Conservation (phyloP, 768 basidiomycete genomes). For the Hortiboletus campestris region DNA sequence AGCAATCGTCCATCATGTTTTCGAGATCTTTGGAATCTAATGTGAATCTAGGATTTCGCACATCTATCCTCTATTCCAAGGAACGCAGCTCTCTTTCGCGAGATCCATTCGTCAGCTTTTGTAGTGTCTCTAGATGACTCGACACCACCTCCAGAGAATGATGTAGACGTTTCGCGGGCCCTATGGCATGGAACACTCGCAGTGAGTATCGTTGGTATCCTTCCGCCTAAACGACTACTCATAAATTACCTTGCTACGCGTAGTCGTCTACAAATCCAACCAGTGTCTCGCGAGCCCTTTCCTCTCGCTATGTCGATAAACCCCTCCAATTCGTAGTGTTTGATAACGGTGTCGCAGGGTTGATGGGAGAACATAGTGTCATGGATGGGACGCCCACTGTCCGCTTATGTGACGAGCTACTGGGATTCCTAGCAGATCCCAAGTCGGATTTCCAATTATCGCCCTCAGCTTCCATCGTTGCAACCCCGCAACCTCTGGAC, state of each 20-base stretch:
- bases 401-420: conserved; percentile 67
- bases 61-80: conserved; percentile 54
- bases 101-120: conserved; percentile 86
- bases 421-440: conserved; percentile 56
- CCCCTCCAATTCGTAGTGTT: conserved; percentile 84
- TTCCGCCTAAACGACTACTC: neutral
- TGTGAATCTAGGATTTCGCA: conserved; percentile 53
- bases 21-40: neutral
- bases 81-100: conserved; percentile 64
- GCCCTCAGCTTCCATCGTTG: conserved; percentile 9
- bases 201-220: conserved; percentile 30
- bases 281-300: conserved; percentile 45
- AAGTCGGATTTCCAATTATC: conserved; percentile 61
- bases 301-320: conserved; percentile 88
- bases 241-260: neutral
- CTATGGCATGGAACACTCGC: conserved; percentile 79
- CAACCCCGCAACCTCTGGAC: conserved; percentile 53
- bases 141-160: conserved; percentile 40
- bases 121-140: conserved; percentile 75
- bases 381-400: conserved; percentile 89
- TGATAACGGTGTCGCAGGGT: conserved; percentile 75
- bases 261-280: conserved; percentile 26
- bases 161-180: conserved; percentile 61
- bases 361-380: conserved; percentile 91
- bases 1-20: neutral